phyloP scores from a whole-genome alignment of 2,329 filamentous ascomycete genomes.

The Pestalotiopsis sp. region DNA sequence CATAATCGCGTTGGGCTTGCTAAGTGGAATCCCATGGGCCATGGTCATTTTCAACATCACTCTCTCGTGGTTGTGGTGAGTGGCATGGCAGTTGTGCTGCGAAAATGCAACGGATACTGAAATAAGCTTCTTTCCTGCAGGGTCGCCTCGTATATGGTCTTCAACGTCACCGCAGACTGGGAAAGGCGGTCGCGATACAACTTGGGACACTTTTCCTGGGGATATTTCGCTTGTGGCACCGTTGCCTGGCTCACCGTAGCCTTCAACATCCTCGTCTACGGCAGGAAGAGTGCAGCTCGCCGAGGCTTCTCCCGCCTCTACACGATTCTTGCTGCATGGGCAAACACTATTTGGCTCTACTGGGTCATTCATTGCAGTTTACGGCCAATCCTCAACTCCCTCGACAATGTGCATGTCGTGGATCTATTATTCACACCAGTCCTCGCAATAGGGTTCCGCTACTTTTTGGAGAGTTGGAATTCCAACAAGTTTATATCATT shows the following conservation, averaged over 20 bases:
- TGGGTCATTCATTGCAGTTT: slow-evolving; percentile 42
- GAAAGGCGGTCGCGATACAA: slow-evolving; percentile 50
- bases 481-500: slow-evolving; percentile 55
- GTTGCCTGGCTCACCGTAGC: slow-evolving; percentile 47
- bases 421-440: slow-evolving; percentile 50
- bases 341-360: slow-evolving; percentile 52
- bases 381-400: no score
- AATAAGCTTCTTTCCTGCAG: slow-evolving; percentile 14
- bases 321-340: slow-evolving; percentile 43
- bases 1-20: slow-evolving; percentile 46
- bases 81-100: not conserved
- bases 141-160: slow-evolving; percentile 50
- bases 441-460: slow-evolving; percentile 40
- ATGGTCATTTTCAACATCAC: slow-evolving; percentile 52
- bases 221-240: slow-evolving; percentile 55
- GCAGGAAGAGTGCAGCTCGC: slow-evolving; percentile 37
- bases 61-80: slow-evolving; percentile 48
- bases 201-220: slow-evolving; percentile 20
- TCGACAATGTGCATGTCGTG: slow-evolving; percentile 27
- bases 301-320: slow-evolving; percentile 46
- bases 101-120: slow-evolving; percentile 8
- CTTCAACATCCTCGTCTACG: slow-evolving; percentile 40
- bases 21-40: slow-evolving; percentile 55
- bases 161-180: slow-evolving; percentile 45
- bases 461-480: slow-evolving; percentile 50